Evolutionary conservation across 257 asterid species (phyloP).

Genomic region (Anisodus tanguticus): DNA sequence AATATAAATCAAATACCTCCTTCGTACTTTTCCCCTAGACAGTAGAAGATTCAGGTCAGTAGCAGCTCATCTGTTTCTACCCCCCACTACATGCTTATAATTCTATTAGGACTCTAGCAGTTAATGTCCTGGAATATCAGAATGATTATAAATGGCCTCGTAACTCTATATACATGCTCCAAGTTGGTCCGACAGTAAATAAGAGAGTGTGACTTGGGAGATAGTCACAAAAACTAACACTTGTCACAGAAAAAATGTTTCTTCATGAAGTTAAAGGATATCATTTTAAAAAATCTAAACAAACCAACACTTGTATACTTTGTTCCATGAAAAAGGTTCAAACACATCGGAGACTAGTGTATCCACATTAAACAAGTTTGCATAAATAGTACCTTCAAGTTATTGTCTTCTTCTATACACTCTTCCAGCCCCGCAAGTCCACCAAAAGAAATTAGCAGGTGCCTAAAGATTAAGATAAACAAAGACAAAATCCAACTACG

Average conservation of each 20-base stretch:
- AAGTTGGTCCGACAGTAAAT: not conserved
- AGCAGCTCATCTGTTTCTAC: not conserved
- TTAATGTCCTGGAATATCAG: slow-evolving; percentile 5
- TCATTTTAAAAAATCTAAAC: not conserved
- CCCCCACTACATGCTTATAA: too few relatives aligned
- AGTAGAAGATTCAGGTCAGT: not conserved
- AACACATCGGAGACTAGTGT: not conserved
- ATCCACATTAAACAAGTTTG: not conserved
- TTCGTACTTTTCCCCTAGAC: slow-evolving; percentile 71
- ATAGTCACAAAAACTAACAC: not conserved
- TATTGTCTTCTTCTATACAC: slow-evolving; percentile 78
- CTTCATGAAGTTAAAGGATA: not conserved
- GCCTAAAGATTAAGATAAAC: slow-evolving; percentile 50
- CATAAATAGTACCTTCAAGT: slow-evolving; percentile 60
- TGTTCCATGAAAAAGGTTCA: not conserved
- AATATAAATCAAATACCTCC: slow-evolving; percentile 67
- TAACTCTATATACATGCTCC: not conserved
- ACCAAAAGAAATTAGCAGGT: slow-evolving; percentile 94
- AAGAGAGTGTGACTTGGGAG: not conserved
- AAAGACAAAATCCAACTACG: not conserved
- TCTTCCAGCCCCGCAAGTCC: slow-evolving; percentile 99
- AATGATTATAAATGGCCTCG: not conserved
- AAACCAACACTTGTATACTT: not conserved
- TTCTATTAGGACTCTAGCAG: slow-evolving; percentile 8
- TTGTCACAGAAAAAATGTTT: slow-evolving; percentile 4